Base-by-base conservation (phyloP, 2,329 filamentous ascomycete genomes). In the Penicillium griseofulvum region DNA sequence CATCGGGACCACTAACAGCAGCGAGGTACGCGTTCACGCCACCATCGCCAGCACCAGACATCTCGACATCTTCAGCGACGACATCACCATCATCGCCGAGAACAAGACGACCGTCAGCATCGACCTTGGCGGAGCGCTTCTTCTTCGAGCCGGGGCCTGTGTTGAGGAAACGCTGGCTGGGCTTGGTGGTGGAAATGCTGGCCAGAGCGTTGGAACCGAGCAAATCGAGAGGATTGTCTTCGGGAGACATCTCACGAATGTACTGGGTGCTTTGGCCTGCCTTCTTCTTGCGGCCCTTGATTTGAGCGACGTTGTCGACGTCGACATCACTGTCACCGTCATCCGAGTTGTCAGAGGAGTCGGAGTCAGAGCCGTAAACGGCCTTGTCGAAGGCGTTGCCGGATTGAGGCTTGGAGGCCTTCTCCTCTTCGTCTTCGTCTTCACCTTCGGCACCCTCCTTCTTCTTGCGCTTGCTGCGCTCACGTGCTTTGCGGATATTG, bases 341-440 rank as follows among this genome's bases (percentile, higher is more conserved):
- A 61, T 87, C 85, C 10, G 84, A 85, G 31, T 86, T 84, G 28
- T 86, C 84, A 0, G 83, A 86, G 31, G 50, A 62, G 5, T 79
- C 79, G 12, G 79, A 81, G 43, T 80, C 87, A 63, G 85, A 90
- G 70, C 91, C 92, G 70, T 97, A 96, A 33, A 99, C 84, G n/a
- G 93, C 92, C 74, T 96, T 89, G 72, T 97, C 93, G 73, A 94
- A 97, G 68, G 95, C 93, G 74, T 89, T 95, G 74, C 92, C 91
- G 70, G 95, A 96, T 34, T 64, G 60, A 56, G 58, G 65, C 33
- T 58, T 86, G 85, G 66, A 83, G 78, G 61, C 60, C 31, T 66
- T 62, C 65, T 76, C 65, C 19, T 74, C 79, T 59, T 79, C 69
- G 3, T 83, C 81, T 6, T 80, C 83, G 7, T 81, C 85, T 8